phyloP scores from a whole-genome alignment of 1,284 basidiomycete genomes.

The Tremellales sp. region DNA sequence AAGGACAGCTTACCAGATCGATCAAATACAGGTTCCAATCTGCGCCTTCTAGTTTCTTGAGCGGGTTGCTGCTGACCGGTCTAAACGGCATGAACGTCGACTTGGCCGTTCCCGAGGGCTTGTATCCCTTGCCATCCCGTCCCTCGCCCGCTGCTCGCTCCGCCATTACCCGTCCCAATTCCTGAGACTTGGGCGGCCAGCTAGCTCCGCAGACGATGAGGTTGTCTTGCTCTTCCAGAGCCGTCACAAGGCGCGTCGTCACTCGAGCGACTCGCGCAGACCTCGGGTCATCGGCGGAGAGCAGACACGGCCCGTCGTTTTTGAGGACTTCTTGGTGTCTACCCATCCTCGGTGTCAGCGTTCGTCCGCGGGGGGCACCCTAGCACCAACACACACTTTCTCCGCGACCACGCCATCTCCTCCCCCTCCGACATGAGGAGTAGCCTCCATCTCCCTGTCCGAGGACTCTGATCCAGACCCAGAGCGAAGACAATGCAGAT shows the following conservation, averaged over 20 bases:
- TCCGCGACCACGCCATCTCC: constrained; percentile 52
- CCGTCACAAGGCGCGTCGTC: constrained; percentile 42
- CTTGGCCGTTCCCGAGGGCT: constrained; percentile 46
- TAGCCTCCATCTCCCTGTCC: constrained; percentile 53
- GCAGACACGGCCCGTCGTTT: constrained; percentile 48
- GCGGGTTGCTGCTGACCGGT: constrained; percentile 48
- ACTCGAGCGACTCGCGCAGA: constrained; percentile 46
- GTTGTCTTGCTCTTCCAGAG: constrained; percentile 47
- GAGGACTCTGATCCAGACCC: constrained; percentile 52
- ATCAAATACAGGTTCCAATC: constrained; percentile 54
- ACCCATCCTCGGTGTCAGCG: neutral
- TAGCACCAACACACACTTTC: constrained; percentile 41
- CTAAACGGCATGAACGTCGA: constrained; percentile 46
- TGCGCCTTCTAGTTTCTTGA: constrained; percentile 47
- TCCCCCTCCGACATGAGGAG: constrained; percentile 54
- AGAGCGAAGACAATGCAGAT: constrained; percentile 53
- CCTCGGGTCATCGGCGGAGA: constrained; percentile 46
- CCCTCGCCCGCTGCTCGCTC: constrained; percentile 26
- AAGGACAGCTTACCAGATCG: constrained; percentile 42
- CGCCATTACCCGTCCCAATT: constrained; percentile 29
- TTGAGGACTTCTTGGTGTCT: constrained; percentile 50
- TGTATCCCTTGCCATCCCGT: constrained; percentile 12
- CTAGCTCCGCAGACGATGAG: constrained; percentile 46
- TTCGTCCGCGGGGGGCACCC: neutral
- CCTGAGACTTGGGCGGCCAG: constrained; percentile 44